These are phyloP conservation scores for Coemansia sp. DNA, from an alignment of 192 early-diverging fungal genomes.

Conservation along the genomic window DNA sequence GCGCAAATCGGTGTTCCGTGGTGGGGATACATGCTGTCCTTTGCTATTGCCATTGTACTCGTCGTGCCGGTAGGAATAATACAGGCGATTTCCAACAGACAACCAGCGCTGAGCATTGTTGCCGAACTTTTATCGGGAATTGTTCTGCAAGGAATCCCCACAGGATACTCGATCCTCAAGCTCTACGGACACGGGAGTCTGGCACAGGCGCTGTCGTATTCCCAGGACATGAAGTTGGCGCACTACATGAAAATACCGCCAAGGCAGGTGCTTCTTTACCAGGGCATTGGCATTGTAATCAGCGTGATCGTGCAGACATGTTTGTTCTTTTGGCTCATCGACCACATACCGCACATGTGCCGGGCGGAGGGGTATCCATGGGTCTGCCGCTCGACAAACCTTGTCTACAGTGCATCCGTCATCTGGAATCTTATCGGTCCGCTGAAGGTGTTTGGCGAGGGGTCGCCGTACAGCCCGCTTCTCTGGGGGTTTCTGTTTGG, in stretches of 20 bases:
- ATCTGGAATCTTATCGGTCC: constrained; percentile 84
- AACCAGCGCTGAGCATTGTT: constrained; percentile 76
- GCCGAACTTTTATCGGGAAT: constrained; percentile 83
- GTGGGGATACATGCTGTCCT: constrained; percentile 75
- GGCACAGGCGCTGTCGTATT: constrained; percentile 73
- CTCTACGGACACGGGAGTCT: constrained; percentile 75
- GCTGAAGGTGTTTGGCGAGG: constrained; percentile 64
- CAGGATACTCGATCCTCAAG: constrained; percentile 83
- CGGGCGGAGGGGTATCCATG: constrained; percentile 62
- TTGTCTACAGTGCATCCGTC: constrained; percentile 70
- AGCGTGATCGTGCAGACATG: constrained; percentile 68
- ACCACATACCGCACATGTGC: constrained; percentile 60
- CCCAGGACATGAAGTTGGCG: constrained; percentile 70
- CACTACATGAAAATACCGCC: constrained; percentile 86
- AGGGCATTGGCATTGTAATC: constrained; percentile 67
- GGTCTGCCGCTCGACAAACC: constrained; percentile 61
- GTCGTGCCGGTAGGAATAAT: constrained; percentile 83
- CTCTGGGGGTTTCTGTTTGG: constrained; percentile 66
- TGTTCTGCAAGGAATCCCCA: constrained; percentile 73
- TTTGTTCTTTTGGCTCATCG: constrained; percentile 67
- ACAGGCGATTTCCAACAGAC: constrained; percentile 73
- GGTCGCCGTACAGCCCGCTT: constrained; percentile 58
- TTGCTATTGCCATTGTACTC: constrained; percentile 64
- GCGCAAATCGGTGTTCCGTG: constrained; percentile 75
- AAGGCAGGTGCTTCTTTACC: constrained; percentile 73